These are phyloP conservation scores for Senna siamea DNA, from an alignment of 306 rosid genomes.

Conservation along the genomic window DNA sequence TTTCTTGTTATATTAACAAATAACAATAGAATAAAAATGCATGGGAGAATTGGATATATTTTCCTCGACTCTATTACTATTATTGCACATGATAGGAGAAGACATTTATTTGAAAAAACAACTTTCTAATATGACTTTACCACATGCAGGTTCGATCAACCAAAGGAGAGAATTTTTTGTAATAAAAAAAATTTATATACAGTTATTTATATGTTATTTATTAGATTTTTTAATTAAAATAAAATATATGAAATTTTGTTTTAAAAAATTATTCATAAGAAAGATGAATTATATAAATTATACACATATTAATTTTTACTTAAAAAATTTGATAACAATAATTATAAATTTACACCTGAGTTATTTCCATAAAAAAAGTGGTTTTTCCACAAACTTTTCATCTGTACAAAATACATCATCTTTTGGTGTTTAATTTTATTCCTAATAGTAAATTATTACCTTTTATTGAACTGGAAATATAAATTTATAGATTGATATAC, in stretches of 20 bases:
- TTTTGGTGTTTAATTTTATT: not conserved
- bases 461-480: not conserved
- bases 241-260: too few species aligned
- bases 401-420: not conserved
- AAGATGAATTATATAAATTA: too few species aligned
- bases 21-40: conserved; percentile 3
- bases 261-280: too few species aligned
- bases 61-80: too few species aligned
- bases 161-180: not conserved
- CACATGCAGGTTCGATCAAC: not conserved
- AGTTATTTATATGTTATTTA: too few species aligned
- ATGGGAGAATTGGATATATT: not conserved
- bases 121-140: not conserved
- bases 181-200: too few species aligned
- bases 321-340: too few species aligned
- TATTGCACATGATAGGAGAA: not conserved
- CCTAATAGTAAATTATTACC: not conserved
- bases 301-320: too few species aligned
- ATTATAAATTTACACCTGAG: too few species aligned
- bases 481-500: too few species aligned
- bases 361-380: too few species aligned
- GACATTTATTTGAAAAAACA: not conserved
- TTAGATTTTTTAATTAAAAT: too few species aligned
- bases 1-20: not conserved
- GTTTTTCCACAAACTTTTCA: not conserved